Evolutionary conservation across 768 basidiomycete species (phyloP).

Genomic region (Termitomyces sp.): DNA sequence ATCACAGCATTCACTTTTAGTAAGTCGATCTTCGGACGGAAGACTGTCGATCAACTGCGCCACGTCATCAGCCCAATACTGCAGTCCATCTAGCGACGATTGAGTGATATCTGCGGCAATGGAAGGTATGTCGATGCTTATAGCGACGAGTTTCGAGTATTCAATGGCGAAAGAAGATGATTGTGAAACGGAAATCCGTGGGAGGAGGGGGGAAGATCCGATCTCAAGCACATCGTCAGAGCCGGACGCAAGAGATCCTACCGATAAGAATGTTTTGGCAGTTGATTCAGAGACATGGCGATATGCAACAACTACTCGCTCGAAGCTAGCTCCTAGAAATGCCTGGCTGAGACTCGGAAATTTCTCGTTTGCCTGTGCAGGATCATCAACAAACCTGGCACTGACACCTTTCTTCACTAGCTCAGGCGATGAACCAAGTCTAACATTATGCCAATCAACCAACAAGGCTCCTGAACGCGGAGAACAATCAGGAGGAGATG

Average conservation of each 20-base stretch:
- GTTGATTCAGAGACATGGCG: slow-evolving; percentile 30
- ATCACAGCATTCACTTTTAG: slow-evolving; percentile 38
- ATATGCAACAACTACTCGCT: slow-evolving; percentile 44
- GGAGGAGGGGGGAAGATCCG: slow-evolving; percentile 20
- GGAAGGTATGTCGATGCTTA: slow-evolving; percentile 51
- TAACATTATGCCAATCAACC: slow-evolving; percentile 54
- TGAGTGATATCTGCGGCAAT: slow-evolving; percentile 62
- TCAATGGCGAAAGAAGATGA: slow-evolving; percentile 14
- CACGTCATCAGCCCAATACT: slow-evolving; percentile 85
- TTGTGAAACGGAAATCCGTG: slow-evolving; percentile 28
- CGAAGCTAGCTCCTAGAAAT: slow-evolving; percentile 33
- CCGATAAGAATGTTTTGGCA: slow-evolving; percentile 42
- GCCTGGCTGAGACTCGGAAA: slow-evolving; percentile 7
- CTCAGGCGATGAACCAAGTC: slow-evolving; percentile 26
- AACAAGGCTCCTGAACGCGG: slow-evolving; percentile 67
- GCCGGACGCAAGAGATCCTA: slow-evolving; percentile 35
- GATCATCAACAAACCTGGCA: slow-evolving; percentile 23
- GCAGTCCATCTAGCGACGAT: slow-evolving; percentile 62
- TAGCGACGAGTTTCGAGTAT: slow-evolving; percentile 16
- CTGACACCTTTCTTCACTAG: slow-evolving; percentile 18
- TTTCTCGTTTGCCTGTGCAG: background rate
- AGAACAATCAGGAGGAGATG: slow-evolving; percentile 39
- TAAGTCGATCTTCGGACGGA: slow-evolving; percentile 17
- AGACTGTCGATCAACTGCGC: slow-evolving; percentile 61
- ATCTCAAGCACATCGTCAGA: slow-evolving; percentile 11